Conservation (phyloP, 2,329 filamentous ascomycete genomes). For the Calonectria leucothoes region DNA sequence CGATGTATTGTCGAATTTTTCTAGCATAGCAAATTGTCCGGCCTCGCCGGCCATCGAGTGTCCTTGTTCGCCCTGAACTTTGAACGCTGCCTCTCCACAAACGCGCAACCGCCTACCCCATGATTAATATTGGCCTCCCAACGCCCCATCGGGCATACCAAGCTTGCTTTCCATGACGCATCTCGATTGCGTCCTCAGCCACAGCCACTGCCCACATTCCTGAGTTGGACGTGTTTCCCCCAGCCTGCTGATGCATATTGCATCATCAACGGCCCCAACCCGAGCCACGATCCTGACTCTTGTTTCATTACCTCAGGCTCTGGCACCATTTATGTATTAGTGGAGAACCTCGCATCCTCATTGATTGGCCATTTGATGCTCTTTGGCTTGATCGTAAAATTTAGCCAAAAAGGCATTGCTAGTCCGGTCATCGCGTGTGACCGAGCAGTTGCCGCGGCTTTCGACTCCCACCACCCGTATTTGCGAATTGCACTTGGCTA, state of each 20-base stretch:
- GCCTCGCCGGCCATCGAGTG: neutral
- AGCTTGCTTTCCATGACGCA: neutral
- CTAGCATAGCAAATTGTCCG: neutral
- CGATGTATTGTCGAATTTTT: neutral
- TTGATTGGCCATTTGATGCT: neutral
- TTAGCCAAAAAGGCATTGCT: neutral
- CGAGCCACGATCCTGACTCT: neutral
- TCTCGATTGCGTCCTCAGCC: slow-evolving; percentile 3
- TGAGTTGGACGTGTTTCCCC: neutral
- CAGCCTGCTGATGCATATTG: neutral
- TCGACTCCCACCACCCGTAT: slow-evolving; percentile 8
- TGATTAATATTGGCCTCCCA: neutral
- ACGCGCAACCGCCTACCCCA: neutral
- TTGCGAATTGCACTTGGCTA: neutral
- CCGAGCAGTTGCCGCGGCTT: neutral
- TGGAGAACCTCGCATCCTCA: neutral
- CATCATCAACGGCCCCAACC: neutral
- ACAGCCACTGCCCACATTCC: neutral
- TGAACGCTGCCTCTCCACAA: neutral
- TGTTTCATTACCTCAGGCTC: neutral
- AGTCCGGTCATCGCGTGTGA: neutral
- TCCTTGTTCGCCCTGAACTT: neutral
- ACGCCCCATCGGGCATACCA: slow-evolving; percentile 12
- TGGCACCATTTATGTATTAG: neutral
- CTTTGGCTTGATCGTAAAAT: neutral